A percentile compares a stretch with the other conserved stretches of the same genome.
Evolutionary conservation across 805 yeast genomes (phyloP).

Genomic region (Pichia phayaonensis): DNA sequence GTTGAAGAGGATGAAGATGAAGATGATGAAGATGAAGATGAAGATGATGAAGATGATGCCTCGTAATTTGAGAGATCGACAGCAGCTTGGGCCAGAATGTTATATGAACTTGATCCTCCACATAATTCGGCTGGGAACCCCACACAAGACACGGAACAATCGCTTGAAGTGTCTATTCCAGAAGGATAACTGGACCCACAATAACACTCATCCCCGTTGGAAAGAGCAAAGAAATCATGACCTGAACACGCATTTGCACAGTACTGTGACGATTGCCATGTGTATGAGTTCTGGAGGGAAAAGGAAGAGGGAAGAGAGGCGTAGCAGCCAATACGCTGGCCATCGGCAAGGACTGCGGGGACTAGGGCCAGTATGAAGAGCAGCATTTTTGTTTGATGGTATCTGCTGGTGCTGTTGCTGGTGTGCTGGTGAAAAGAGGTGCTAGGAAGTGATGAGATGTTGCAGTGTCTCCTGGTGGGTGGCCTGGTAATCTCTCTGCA

Average conservation of each 20-base stretch:
- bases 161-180: conserved; percentile 18
- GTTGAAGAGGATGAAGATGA: background rate
- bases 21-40: conserved; percentile 1
- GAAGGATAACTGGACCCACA: conserved; percentile 49
- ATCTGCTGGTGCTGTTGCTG: too few species aligned
- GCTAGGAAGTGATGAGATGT: too few species aligned
- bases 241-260: conserved; percentile 39
- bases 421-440: too few species aligned
- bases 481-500: too few species aligned
- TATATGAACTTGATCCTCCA: conserved; percentile 43
- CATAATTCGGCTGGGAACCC: conserved; percentile 62
- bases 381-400: background rate
- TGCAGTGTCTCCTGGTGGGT: too few species aligned
- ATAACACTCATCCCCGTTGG: conserved; percentile 51
- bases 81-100: conserved; percentile 31
- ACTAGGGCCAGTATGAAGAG: background rate
- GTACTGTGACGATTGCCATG: conserved; percentile 51
- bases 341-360: conserved; percentile 2
- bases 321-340: conserved; percentile 31
- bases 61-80: background rate
- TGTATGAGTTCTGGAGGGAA: conserved; percentile 38
- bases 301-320: conserved; percentile 30
- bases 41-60: conserved; percentile 9
- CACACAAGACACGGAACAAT: conserved; percentile 42
- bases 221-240: conserved; percentile 42